Evolutionary conservation across 2,329 filamentous ascomycete species (phyloP).

Genomic region (Ophiostoma sp.): DNA sequence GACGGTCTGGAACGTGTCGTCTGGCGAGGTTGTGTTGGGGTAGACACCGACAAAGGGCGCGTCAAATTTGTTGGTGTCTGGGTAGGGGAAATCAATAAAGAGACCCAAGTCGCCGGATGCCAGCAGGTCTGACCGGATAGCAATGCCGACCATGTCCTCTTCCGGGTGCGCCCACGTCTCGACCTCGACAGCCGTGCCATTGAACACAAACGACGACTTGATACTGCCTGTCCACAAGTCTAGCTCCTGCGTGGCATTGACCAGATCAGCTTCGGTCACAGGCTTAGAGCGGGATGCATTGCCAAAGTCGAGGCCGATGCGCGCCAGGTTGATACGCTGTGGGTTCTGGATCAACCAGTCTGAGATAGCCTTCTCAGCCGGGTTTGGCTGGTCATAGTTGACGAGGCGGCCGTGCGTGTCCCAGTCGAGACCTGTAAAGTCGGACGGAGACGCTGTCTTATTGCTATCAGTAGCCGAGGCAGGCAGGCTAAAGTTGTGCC

Average conservation of each 20-base stretch:
- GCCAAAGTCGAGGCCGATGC: constrained; percentile 49
- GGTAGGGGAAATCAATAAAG: constrained; percentile 55
- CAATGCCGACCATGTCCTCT: constrained; percentile 49
- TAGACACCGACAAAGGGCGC: constrained; percentile 55
- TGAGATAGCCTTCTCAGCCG: constrained; percentile 44
- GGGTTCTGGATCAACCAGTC: constrained; percentile 51
- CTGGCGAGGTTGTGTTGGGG: constrained; percentile 32
- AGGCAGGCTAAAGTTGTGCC: constrained; percentile 52
- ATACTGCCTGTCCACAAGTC: constrained; percentile 52
- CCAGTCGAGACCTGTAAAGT: constrained; percentile 46
- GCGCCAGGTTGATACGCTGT: constrained; percentile 52
- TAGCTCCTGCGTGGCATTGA: constrained; percentile 44
- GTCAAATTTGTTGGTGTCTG: constrained; percentile 53
- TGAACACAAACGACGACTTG: constrained; percentile 46
- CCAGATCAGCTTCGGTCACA: constrained; percentile 44
- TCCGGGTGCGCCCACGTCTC: constrained; percentile 47
- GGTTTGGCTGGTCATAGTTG: constrained; percentile 46
- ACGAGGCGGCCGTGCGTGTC: constrained; percentile 46
- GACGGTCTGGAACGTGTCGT: constrained; percentile 43
- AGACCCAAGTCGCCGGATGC: constrained; percentile 43
- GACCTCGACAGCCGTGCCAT: constrained; percentile 43
- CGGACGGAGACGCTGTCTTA: constrained; percentile 39
- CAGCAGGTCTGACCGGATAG: constrained; percentile 46
- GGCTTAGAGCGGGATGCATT: constrained; percentile 32
- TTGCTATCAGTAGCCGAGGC: constrained; percentile 34